Evolutionary conservation across 2,329 filamentous ascomycete genomes (phyloP).

Genomic region (Colletotrichum sidae): DNA sequence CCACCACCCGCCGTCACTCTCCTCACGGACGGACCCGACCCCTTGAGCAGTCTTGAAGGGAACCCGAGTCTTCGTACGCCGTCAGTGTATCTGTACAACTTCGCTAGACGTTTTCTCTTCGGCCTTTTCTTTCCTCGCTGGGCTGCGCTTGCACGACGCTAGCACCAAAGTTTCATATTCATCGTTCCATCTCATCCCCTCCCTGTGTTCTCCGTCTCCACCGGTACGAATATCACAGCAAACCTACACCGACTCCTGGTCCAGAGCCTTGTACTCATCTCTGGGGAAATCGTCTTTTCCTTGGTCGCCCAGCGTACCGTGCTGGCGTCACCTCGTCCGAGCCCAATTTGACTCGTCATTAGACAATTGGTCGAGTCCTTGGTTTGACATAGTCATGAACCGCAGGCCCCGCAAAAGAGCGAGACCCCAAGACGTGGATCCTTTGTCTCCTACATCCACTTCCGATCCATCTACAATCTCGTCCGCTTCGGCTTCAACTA

Average conservation of each 20-base stretch:
- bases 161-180: not conserved
- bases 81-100: not conserved
- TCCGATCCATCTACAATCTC: not conserved
- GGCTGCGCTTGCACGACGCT: constrained; percentile 22
- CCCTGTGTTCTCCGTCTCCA: not conserved
- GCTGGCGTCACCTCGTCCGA: not conserved
- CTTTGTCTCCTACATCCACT: constrained; percentile 3
- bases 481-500: not conserved
- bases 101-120: constrained; percentile 29
- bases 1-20: too few relatives aligned
- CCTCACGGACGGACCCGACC: too few relatives aligned
- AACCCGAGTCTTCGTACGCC: too few relatives aligned
- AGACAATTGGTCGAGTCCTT: not conserved
- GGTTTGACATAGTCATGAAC: constrained; percentile 1
- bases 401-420: constrained; percentile 18
- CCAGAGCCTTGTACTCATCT: constrained; percentile 6
- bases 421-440: constrained; percentile 16
- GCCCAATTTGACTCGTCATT: too few relatives aligned
- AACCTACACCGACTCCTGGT: not conserved
- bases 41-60: too few relatives aligned
- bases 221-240: too few relatives aligned
- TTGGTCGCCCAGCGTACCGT: constrained; percentile 13
- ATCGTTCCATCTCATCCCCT: not conserved
- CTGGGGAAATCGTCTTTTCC: constrained; percentile 8
- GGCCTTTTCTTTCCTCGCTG: constrained; percentile 31